Conservation (phyloP, 192 early-diverging fungal species). For the Coemansia sp. region DNA sequence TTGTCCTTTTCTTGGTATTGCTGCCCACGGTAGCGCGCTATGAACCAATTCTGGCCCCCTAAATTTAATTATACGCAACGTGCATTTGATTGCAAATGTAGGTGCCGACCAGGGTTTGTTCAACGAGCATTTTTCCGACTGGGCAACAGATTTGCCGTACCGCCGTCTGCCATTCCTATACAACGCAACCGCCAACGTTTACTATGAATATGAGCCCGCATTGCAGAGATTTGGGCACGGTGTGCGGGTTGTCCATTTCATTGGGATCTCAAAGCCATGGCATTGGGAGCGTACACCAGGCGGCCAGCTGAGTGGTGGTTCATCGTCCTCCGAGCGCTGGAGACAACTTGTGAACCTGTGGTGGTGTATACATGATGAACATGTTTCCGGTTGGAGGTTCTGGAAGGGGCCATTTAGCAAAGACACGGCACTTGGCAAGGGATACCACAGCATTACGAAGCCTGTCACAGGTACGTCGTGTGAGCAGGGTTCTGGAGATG, state of each 20-base stretch:
- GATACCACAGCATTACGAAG: constrained; percentile 41
- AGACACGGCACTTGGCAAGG: constrained; percentile 37
- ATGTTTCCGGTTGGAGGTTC: constrained; percentile 53
- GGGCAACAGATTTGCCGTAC: constrained; percentile 60
- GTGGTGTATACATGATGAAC: constrained; percentile 72
- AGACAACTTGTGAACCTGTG: constrained; percentile 62
- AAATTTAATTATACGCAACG: background rate
- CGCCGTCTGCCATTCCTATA: constrained; percentile 84
- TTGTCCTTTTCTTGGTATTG: too few relatives aligned
- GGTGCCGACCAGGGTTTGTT: constrained; percentile 94
- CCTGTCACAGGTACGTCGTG: background rate
- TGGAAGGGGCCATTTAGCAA: constrained; percentile 47
- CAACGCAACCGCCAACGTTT: constrained; percentile 62
- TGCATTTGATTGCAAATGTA: constrained; percentile 13
- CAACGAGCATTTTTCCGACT: constrained; percentile 81
- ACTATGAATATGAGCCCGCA: constrained; percentile 73
- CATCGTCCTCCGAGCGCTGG: constrained; percentile 49
- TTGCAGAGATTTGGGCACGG: constrained; percentile 68
- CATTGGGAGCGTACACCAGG: constrained; percentile 66
- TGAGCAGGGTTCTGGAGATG: background rate
- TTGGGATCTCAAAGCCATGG: constrained; percentile 90
- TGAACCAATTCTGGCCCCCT: too few relatives aligned
- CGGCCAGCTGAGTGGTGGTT: constrained; percentile 51
- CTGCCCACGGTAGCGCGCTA: too few relatives aligned
- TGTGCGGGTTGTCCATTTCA: constrained; percentile 86